phyloP scores from a whole-genome alignment of 2,329 filamentous ascomycete genomes.

The Camillea tinctor region DNA sequence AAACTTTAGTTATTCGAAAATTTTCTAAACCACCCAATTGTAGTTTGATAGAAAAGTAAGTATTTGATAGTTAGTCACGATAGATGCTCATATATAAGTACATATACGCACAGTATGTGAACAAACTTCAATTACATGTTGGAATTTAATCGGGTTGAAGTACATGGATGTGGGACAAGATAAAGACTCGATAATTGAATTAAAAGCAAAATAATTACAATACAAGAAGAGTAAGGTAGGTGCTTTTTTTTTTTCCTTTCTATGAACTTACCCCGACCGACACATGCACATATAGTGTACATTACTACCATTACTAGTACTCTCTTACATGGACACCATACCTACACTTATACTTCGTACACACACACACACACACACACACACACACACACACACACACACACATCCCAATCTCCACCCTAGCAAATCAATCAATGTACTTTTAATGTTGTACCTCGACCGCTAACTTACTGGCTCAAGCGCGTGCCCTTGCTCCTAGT shows the following conservation, averaged over 20 bases:
- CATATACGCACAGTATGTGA: conserved; percentile 10
- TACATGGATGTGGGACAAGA: not conserved
- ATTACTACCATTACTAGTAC: no score
- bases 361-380: not conserved
- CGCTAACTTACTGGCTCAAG: not conserved
- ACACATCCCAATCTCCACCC: not conserved
- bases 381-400: not conserved
- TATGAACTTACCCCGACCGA: not conserved
- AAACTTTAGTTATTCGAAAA: not conserved
- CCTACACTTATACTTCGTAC: no score
- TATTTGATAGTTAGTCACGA: not conserved
- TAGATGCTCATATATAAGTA: not conserved
- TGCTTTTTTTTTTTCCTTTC: not conserved
- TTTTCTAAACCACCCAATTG: conserved; percentile 6
- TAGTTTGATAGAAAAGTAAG: not conserved
- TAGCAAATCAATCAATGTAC: not conserved
- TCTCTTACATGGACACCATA: not conserved
- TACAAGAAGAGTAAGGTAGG: not conserved
- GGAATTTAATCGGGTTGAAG: not conserved
- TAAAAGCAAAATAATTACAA: not conserved
- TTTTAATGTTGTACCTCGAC: not conserved
- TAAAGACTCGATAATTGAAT: not conserved
- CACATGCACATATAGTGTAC: no score
- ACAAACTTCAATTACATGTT: not conserved
- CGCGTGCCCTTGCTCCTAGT: not conserved